These are phyloP conservation scores for Calonectria fujianensis DNA, from an alignment of 2,329 filamentous ascomycete species.

Conservation along the genomic window DNA sequence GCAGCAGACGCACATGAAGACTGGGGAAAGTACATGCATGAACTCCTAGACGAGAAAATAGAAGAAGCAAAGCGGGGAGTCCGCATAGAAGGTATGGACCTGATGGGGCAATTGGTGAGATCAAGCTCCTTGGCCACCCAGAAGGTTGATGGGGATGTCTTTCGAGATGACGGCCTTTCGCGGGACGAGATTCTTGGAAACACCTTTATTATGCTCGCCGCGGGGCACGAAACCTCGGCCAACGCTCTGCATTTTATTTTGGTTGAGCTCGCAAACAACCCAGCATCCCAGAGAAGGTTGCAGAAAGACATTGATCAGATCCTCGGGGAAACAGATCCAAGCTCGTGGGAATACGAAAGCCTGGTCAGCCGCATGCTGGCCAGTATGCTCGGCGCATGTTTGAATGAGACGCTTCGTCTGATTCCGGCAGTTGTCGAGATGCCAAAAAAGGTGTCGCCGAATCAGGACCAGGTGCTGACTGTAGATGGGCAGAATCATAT, in stretches of 20 bases:
- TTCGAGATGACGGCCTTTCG: constrained; percentile 64
- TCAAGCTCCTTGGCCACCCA: constrained; percentile 59
- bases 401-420: constrained; percentile 86
- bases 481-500: constrained; percentile 75
- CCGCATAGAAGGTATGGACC: constrained; percentile 68
- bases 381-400: constrained; percentile 82
- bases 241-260: constrained; percentile 84
- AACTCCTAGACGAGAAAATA: constrained; percentile 78
- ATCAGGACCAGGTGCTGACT: constrained; percentile 73
- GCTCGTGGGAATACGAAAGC: constrained; percentile 82
- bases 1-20: constrained; percentile 75
- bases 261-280: constrained; percentile 80
- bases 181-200: constrained; percentile 83
- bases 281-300: constrained; percentile 77
- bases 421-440: constrained; percentile 83
- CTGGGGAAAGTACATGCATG: constrained; percentile 81
- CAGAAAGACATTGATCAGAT: constrained; percentile 82
- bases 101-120: constrained; percentile 71
- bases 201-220: constrained; percentile 80
- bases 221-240: constrained; percentile 88
- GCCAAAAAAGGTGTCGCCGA: constrained; percentile 77
- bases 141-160: constrained; percentile 19
- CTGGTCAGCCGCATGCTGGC: constrained; percentile 79
- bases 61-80: constrained; percentile 62
- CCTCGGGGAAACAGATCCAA: constrained; percentile 74